Evolutionary conservation across 202 grass and related monocot species (phyloP).

Genomic region (Setaria viridis): DNA sequence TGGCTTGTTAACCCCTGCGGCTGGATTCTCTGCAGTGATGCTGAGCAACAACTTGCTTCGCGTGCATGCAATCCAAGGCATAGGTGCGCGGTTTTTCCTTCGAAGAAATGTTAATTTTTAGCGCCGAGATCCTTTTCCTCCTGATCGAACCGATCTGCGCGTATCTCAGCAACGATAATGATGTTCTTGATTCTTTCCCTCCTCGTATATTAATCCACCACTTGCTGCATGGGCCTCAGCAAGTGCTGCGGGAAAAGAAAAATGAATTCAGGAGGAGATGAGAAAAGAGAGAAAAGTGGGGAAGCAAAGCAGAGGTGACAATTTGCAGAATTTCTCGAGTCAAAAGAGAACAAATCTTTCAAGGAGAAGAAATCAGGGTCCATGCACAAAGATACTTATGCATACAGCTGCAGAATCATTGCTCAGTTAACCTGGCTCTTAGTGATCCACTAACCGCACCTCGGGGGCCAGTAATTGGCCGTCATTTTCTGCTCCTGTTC

Average conservation of each 20-base stretch:
- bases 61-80: conserved; percentile 40
- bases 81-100: not conserved
- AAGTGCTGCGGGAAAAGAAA: not conserved
- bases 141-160: not conserved
- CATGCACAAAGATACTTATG: conserved; percentile 19
- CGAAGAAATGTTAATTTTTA: not conserved
- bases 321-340: conserved; percentile 26
- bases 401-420: conserved; percentile 14
- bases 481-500: not conserved
- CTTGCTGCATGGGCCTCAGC: conserved; percentile 37
- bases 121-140: conserved; percentile 41
- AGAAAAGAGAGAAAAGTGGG: not conserved
- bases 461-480: not conserved
- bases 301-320: conserved; percentile 36
- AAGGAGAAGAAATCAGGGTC: not conserved
- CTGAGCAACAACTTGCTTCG: conserved; percentile 18
- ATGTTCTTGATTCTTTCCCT: conserved; percentile 10
- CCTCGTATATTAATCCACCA: conserved; percentile 18
- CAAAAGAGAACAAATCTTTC: conserved; percentile 31
- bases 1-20: conserved; percentile 33
- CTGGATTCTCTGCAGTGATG: conserved; percentile 47
- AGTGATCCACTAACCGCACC: conserved; percentile 23
- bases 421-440: not conserved
- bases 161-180: conserved; percentile 38
- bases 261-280: not conserved